These are phyloP conservation scores for Fusarium sterilihyphosum DNA, from an alignment of 2,329 filamentous ascomycete species.

Conservation along the genomic window DNA sequence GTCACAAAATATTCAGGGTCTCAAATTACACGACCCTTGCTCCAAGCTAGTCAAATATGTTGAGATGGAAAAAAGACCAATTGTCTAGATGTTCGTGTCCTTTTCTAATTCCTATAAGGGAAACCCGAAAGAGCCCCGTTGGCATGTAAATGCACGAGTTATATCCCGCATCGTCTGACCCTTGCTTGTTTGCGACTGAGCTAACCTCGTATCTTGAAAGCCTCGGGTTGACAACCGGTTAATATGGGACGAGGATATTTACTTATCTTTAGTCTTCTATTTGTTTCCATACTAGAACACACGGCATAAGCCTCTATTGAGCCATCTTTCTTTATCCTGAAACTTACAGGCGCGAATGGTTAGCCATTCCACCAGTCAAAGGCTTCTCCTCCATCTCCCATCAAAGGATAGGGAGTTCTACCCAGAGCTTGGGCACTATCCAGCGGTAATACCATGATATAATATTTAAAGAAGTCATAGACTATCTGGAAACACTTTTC, in stretches of 20 bases:
- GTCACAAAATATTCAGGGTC: constrained; percentile 18
- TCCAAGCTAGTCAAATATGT: constrained; percentile 18
- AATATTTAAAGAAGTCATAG: neutral
- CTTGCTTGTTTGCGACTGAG: constrained; percentile 19
- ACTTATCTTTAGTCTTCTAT: neutral
- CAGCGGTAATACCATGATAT: too few relatives aligned
- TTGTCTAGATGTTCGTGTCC: constrained; percentile 4
- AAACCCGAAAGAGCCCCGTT: constrained; percentile 21
- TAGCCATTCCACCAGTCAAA: neutral
- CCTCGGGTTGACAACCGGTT: constrained; percentile 3
- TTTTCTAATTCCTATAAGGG: constrained; percentile 8
- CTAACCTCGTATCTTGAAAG: constrained; percentile 14
- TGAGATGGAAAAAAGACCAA: constrained; percentile 22
- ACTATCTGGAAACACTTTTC: neutral
- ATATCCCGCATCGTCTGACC: constrained; percentile 33
- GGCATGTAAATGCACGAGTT: neutral
- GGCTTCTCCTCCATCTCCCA: neutral
- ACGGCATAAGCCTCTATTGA: neutral
- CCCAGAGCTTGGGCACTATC: too few relatives aligned
- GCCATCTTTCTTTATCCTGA: neutral
- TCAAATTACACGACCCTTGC: constrained; percentile 28
- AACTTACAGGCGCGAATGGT: neutral
- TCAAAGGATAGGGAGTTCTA: neutral
- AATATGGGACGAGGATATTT: neutral
- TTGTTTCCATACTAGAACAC: neutral